A percentile compares a stretch with the other conserved stretches of the same genome.
Evolutionary conservation across 2,329 filamentous ascomycete genomes (phyloP).

Genomic region (Kalaharituber pfeilii): DNA sequence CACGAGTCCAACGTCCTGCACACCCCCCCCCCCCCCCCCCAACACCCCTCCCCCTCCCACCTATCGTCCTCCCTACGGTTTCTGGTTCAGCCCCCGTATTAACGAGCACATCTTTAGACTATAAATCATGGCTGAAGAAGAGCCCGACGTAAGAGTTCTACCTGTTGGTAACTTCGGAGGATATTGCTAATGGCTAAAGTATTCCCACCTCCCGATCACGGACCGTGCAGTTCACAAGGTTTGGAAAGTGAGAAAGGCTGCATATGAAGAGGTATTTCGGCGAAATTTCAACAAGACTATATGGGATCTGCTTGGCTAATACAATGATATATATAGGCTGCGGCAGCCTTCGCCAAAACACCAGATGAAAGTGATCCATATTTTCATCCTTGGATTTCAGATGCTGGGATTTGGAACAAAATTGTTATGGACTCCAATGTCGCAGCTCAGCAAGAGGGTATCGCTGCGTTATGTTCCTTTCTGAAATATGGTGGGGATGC

Average conservation of each 20-base stretch:
- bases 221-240: constrained; percentile 77
- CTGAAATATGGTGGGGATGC: constrained; percentile 76
- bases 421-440: constrained; percentile 92
- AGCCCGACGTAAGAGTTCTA: background rate
- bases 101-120: background rate
- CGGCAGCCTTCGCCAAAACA: constrained; percentile 49
- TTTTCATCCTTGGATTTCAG: constrained; percentile 74
- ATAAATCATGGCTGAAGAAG: background rate
- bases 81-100: no score
- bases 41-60: no score
- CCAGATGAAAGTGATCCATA: constrained; percentile 70
- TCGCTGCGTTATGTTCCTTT: constrained; percentile 75
- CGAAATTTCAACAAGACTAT: background rate
- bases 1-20: no score
- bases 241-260: constrained; percentile 96
- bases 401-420: constrained; percentile 74
- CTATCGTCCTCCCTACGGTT: no score
- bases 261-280: constrained; percentile 57
- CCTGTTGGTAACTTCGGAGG: background rate
- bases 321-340: background rate
- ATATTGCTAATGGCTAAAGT: constrained; percentile 47
- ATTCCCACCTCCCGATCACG: constrained; percentile 55
- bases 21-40: no score
- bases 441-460: constrained; percentile 83
- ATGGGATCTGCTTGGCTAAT: background rate